Evolutionary conservation across 1,284 basidiomycete species (phyloP), one percentile per base, ranked within the genome.

Genomic region (Phellopilus nigrolimitatus): DNA sequence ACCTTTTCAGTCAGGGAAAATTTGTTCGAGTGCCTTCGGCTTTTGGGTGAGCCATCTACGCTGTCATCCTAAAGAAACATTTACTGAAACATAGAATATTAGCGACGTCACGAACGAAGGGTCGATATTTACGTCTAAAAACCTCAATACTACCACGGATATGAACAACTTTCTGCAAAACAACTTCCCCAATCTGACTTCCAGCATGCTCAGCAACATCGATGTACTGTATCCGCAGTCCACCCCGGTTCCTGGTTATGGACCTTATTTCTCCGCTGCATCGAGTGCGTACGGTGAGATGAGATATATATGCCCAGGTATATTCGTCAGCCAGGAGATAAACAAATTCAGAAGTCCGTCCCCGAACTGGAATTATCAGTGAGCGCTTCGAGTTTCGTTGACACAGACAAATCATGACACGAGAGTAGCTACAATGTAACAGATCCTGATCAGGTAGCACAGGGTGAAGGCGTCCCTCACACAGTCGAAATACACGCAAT

Each of bases 101-200:
- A 59, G 58, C 4, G 58, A 59, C 33, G 58, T 57, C 30, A 59
- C 58, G 12, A 49, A 59, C 39, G 58, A 57, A 39, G 57, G 56
- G 21, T 57, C 56, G 3, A 38, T 42, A 4, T 59, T 59, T 39
- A 53, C 56, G 27, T 54, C 56, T 9, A 44, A n/a, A 12, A 53
- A 56, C 31, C 54, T 47, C 9, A 36, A 51, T n/a, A 38, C 54
- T 12, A 22, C 48, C 24, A 39, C 34, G 24, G 54, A 57, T 19
- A 55, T 59, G 43, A 50, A 55, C 25, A 54, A 50, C 12, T 59
- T 57, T 46, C 36, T 59, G 8, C 27, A 39, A 7, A 55, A 59
- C 46, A 54, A 59, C 33, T 59, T 48, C 49, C 54, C 54, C 12
- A 47, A 54, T n/a, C 45, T 59, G 36, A 56, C 55, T 8, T 17